These are phyloP conservation scores for Trichosporon sp. DNA, from an alignment of 1,284 basidiomycete genomes.

Conservation along the genomic window DNA sequence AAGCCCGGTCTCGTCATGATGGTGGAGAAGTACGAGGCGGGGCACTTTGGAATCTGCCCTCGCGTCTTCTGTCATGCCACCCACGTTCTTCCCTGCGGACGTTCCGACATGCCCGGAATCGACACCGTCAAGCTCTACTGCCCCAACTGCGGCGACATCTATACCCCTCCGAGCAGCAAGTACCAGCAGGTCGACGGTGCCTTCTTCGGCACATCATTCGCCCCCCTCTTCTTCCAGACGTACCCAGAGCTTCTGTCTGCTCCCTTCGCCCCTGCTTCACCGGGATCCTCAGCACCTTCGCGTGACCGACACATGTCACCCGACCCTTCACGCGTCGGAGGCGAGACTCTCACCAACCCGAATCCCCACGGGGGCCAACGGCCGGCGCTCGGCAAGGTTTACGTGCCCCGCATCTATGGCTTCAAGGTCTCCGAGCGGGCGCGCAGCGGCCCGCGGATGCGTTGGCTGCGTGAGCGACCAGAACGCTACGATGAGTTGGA, in stretches of 20 bases:
- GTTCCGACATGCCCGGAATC: constrained; percentile 93
- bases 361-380: constrained; percentile 77
- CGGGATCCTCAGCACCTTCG: constrained; percentile 22
- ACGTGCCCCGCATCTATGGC: constrained; percentile 89
- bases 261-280: constrained; percentile 64
- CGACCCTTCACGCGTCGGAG: constrained; percentile 37
- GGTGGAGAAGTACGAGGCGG: constrained; percentile 96
- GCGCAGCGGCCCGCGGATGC: constrained; percentile 93
- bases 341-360: constrained; percentile 62
- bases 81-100: constrained; percentile 91
- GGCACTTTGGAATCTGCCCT: constrained; percentile 92
- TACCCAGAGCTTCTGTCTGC: constrained; percentile 87
- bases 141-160: constrained; percentile 97
- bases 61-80: constrained; percentile 89
- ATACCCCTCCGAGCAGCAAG: constrained; percentile 89
- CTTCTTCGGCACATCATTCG: constrained; percentile 98
- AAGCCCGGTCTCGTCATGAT: constrained; percentile 91
- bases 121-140: constrained; percentile 99
- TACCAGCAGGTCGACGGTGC: constrained; percentile 97
- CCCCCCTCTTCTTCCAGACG: constrained; percentile 96
- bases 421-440: constrained; percentile 64
- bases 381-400: constrained; percentile 79
- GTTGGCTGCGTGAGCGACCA: constrained; percentile 87
- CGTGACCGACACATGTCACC: constrained; percentile 27
- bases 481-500: constrained; percentile 78